Evolutionary conservation across 345 rosid genomes (phyloP).

Genomic region (Salix purpurea): DNA sequence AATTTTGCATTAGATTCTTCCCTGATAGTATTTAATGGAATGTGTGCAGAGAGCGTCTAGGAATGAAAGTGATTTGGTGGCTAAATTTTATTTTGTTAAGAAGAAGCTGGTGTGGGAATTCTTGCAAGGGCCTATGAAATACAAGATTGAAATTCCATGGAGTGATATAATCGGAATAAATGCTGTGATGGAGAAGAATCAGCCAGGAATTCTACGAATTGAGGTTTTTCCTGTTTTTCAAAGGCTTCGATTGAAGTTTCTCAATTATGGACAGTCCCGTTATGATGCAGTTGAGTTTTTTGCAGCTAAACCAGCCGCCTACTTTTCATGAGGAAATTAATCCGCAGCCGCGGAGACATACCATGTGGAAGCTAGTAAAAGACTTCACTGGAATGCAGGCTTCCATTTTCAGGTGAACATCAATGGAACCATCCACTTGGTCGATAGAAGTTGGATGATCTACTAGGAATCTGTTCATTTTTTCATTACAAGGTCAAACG

Average conservation of each 20-base stretch:
- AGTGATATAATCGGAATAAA: conserved; percentile 27
- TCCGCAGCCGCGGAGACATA: conserved; percentile 42
- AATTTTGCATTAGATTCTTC: neutral
- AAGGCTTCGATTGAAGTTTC: neutral
- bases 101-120: conserved; percentile 63
- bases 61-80: conserved; percentile 46
- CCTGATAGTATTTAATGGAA: neutral
- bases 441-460: neutral
- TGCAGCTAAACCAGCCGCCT: conserved; percentile 40
- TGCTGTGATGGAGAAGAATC: conserved; percentile 13
- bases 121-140: conserved; percentile 31
- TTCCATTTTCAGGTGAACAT: conserved; percentile 34
- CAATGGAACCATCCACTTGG: neutral
- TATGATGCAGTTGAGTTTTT: neutral
- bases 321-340: conserved; percentile 32
- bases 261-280: neutral
- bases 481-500: neutral
- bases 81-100: conserved; percentile 56
- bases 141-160: conserved; percentile 41
- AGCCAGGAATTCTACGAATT: conserved; percentile 27
- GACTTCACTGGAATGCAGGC: conserved; percentile 52
- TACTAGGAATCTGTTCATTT: neutral
- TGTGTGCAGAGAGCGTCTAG: conserved; percentile 26
- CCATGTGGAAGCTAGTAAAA: conserved; percentile 32
- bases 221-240: conserved; percentile 18